A percentile compares a stretch with the other conserved stretches of the same genome.
phyloP scores from a whole-genome alignment of 257 asterid species.

The Salvia splendens region DNA sequence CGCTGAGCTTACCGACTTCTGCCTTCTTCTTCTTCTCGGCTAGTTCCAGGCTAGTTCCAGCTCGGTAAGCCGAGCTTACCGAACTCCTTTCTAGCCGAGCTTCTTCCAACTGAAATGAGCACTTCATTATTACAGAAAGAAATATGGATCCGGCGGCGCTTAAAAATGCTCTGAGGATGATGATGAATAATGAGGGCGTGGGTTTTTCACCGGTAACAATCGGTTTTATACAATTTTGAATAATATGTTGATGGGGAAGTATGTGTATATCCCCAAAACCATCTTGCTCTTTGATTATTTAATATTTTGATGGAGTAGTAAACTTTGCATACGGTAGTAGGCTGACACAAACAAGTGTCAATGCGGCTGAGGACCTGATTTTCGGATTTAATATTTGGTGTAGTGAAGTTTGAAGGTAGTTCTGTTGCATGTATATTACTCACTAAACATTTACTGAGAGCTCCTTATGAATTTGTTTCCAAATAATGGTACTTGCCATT shows the following conservation, averaged over 20 bases:
- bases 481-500: neutral
- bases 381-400: no score
- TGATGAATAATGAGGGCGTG: neutral
- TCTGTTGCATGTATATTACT: neutral
- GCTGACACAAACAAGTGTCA: no score
- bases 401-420: no score
- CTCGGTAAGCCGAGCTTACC: no score
- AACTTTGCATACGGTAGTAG: no score
- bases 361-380: no score
- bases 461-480: neutral
- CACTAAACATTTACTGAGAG: neutral
- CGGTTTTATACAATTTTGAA: slow-evolving; percentile 29
- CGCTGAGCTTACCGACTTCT: no score
- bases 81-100: no score
- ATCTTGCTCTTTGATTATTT: slow-evolving; percentile 1
- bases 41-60: no score
- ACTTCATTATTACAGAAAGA: no score
- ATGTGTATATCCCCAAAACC: slow-evolving; percentile 17
- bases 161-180: slow-evolving; percentile 5
- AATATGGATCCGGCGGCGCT: slow-evolving; percentile 40
- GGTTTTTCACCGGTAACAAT: slow-evolving; percentile 15
- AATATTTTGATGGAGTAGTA: neutral
- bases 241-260: neutral
- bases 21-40: no score
- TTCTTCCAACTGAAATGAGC: no score